Percentiles rank a stretch among this genome's conserved stretches.
These are phyloP conservation scores for Sedum album DNA, from an alignment of 164 flowering plant species.

Conservation along the genomic window DNA sequence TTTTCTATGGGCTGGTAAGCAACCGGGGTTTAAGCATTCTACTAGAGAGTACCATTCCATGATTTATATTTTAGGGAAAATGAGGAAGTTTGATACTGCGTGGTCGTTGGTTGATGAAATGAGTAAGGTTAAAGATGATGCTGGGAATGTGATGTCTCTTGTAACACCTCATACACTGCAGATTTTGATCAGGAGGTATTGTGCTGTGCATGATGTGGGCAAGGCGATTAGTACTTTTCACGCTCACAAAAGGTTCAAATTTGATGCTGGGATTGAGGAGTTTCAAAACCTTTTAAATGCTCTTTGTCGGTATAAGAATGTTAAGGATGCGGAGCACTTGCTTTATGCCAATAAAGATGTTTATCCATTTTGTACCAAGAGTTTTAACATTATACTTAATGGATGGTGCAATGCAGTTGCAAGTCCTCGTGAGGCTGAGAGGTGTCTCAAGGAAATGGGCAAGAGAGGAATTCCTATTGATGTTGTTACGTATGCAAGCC, in stretches of 20 bases:
- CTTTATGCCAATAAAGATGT: slow-evolving; percentile 48
- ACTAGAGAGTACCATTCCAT: slow-evolving; percentile 58
- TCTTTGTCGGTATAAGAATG: slow-evolving; percentile 77
- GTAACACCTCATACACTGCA: slow-evolving; percentile 59
- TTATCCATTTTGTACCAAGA: slow-evolving; percentile 58
- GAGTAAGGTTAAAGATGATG: slow-evolving; percentile 27
- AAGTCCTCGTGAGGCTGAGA: slow-evolving; percentile 47
- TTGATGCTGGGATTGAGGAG: slow-evolving; percentile 48
- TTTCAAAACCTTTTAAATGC: slow-evolving; percentile 69
- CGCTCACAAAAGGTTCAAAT: slow-evolving; percentile 41
- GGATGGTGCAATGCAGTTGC: slow-evolving; percentile 78
- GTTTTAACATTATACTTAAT: slow-evolving; percentile 73
- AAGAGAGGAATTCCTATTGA: slow-evolving; percentile 43
- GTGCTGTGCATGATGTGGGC: slow-evolving; percentile 69
- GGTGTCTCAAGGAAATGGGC: slow-evolving; percentile 73
- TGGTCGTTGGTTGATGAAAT: slow-evolving; percentile 80
- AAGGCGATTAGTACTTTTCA: slow-evolving; percentile 66
- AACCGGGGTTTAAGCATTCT: slow-evolving; percentile 46
- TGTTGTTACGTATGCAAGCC: slow-evolving; percentile 56
- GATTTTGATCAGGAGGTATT: slow-evolving; percentile 73
- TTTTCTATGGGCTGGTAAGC: slow-evolving; percentile 80
- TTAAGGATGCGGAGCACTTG: slow-evolving; percentile 80
- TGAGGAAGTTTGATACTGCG: slow-evolving; percentile 74
- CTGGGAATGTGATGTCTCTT: slow-evolving; percentile 26
- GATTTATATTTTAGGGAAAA: slow-evolving; percentile 70